phyloP scores from a whole-genome alignment of 2,329 filamentous ascomycete genomes.

The Arthrinium puccinioides region DNA sequence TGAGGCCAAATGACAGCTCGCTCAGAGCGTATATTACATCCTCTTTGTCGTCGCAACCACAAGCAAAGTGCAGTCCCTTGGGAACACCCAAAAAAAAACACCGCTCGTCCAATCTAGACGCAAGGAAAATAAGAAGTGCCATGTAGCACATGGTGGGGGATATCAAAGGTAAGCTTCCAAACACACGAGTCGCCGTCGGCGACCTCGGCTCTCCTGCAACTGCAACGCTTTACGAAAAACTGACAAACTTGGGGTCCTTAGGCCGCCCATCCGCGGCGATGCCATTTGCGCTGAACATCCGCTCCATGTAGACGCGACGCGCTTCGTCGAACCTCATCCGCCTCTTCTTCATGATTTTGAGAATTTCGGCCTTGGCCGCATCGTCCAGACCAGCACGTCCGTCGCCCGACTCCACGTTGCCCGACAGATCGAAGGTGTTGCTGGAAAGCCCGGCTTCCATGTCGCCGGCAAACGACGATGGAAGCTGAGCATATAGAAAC shows the following conservation, averaged over 20 bases:
- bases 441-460: slow-evolving; percentile 83
- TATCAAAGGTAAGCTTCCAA: background rate
- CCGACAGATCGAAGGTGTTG: slow-evolving; percentile 71
- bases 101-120: no score
- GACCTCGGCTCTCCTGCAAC: no score
- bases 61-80: no score
- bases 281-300: slow-evolving; percentile 76
- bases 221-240: slow-evolving; percentile 57
- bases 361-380: slow-evolving; percentile 71
- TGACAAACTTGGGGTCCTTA: slow-evolving; percentile 90
- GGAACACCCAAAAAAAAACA: no score
- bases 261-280: slow-evolving; percentile 85
- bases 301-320: slow-evolving; percentile 76
- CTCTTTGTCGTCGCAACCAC: no score
- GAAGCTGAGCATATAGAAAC: slow-evolving; percentile 71
- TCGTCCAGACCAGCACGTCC: slow-evolving; percentile 74
- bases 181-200: no score
- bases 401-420: slow-evolving; percentile 76
- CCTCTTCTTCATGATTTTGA: slow-evolving; percentile 83
- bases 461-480: slow-evolving; percentile 71
- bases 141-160: background rate
- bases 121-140: no score
- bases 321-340: slow-evolving; percentile 87
- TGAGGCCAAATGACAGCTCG: no score
- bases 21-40: no score